Conservation (phyloP, 495 filamentous ascomycete genomes). For the Penicillium arizonense region DNA sequence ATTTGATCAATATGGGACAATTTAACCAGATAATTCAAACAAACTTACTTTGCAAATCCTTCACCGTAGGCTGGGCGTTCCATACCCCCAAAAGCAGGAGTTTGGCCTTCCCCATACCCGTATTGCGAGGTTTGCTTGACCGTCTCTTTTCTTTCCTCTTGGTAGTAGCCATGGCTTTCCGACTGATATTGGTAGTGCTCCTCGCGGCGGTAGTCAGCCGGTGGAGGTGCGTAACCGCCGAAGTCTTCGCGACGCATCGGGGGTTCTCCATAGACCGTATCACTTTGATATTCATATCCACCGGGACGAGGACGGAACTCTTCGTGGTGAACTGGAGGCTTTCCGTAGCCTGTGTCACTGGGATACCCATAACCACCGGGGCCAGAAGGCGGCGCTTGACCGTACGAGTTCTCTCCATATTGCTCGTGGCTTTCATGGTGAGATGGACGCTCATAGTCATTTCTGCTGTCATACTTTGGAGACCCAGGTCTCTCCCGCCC, state of each 20-base stretch:
- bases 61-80: constrained; percentile 7
- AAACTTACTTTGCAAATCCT: constrained; percentile 20
- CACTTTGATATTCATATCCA: constrained; percentile 15
- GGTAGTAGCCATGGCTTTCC: constrained; percentile 21
- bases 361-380: constrained; percentile 10
- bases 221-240: constrained; percentile 7
- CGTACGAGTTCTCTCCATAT: constrained; percentile 33
- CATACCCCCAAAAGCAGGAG: constrained; percentile 11
- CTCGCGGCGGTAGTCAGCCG: constrained; percentile 15
- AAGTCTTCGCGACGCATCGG: constrained; percentile 8
- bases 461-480: constrained; percentile 29
- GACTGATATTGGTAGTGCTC: constrained; percentile 32
- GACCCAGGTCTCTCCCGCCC: constrained; percentile 32
- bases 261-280: constrained; percentile 5
- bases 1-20: constrained; percentile 24
- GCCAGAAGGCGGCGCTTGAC: neutral
- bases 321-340: constrained; percentile 5
- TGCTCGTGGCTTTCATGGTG: constrained; percentile 33
- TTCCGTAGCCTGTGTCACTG: constrained; percentile 4
- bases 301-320: constrained; percentile 5
- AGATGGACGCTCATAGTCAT: constrained; percentile 22
- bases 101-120: neutral
- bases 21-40: constrained; percentile 3
- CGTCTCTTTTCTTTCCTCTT: constrained; percentile 17
- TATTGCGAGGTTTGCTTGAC: constrained; percentile 7